Evolutionary conservation across 164 flowering plant genomes (phyloP).

Genomic region (Nymphaea colorata): DNA sequence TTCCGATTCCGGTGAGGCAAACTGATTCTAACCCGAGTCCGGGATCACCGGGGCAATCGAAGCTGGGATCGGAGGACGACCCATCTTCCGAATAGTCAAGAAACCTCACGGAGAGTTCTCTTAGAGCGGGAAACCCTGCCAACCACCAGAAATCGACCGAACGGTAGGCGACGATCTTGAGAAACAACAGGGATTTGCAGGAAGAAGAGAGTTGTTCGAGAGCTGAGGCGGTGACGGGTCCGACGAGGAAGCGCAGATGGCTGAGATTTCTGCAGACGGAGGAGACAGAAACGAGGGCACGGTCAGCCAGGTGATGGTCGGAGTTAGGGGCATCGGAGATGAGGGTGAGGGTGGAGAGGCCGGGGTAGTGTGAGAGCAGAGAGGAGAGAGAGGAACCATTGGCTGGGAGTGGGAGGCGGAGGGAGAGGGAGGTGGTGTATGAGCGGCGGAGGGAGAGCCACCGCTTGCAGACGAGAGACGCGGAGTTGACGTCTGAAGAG

Average conservation of each 20-base stretch:
- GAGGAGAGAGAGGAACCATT: constrained; percentile 16
- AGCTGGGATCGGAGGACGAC: neutral
- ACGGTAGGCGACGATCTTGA: constrained; percentile 26
- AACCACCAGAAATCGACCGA: constrained; percentile 42
- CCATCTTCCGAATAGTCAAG: neutral
- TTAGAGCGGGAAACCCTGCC: constrained; percentile 26
- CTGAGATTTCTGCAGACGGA: constrained; percentile 27
- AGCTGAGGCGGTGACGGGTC: constrained; percentile 24
- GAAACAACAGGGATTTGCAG: constrained; percentile 29
- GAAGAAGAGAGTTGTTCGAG: constrained; percentile 30
- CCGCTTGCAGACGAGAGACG: constrained; percentile 57
- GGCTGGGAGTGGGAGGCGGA: constrained; percentile 15
- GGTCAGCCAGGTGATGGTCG: constrained; percentile 8
- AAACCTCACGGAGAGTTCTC: constrained; percentile 15
- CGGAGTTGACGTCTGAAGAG: constrained; percentile 15
- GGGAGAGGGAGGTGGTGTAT: constrained; percentile 40
- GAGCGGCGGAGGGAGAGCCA: constrained; percentile 63
- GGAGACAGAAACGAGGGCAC: constrained; percentile 19
- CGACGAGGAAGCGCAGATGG: constrained; percentile 28
- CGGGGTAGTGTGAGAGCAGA: constrained; percentile 40
- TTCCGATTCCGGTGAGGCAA: constrained; percentile 34
- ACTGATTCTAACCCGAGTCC: constrained; percentile 41
- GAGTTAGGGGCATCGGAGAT: neutral
- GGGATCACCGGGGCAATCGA: neutral
- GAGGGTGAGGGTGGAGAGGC: constrained; percentile 30